These are phyloP conservation scores for Porphyrellus cyaneotinctus DNA, from an alignment of 768 basidiomycete genomes.

Conservation along the genomic window DNA sequence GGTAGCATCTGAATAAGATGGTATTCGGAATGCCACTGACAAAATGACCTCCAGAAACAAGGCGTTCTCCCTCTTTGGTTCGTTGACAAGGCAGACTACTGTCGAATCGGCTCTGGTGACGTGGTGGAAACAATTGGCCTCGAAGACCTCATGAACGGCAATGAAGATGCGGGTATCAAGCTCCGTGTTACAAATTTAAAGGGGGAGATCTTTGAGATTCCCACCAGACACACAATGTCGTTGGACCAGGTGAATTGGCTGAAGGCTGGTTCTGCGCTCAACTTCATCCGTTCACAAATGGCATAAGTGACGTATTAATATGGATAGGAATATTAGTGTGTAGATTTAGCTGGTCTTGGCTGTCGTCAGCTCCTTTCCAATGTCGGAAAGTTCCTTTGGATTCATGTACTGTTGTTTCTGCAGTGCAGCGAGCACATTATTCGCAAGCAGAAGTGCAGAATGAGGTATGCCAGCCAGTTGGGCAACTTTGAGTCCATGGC, in stretches of 20 bases:
- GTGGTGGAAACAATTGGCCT: constrained; percentile 82
- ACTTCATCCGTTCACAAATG: constrained; percentile 71
- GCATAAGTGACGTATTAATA: constrained; percentile 7
- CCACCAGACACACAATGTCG: constrained; percentile 86
- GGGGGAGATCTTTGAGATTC: constrained; percentile 63
- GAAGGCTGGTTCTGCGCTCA: constrained; percentile 82
- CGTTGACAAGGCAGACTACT: constrained; percentile 79
- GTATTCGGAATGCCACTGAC: not conserved
- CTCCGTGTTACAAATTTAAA: constrained; percentile 63
- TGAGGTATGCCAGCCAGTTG: constrained; percentile 80
- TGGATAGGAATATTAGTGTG: not conserved
- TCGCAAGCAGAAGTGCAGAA: constrained; percentile 56
- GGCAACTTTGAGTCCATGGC: constrained; percentile 89
- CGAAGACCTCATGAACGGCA: constrained; percentile 51
- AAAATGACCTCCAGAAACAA: constrained; percentile 73
- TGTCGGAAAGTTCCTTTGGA: constrained; percentile 28
- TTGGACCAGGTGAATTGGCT: constrained; percentile 90
- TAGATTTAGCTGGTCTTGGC: constrained; percentile 4
- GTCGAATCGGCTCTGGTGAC: constrained; percentile 79
- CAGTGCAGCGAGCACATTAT: constrained; percentile 45
- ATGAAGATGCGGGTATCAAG: constrained; percentile 40
- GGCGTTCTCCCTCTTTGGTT: constrained; percentile 97
- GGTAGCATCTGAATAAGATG: constrained; percentile 37
- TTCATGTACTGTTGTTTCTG: constrained; percentile 24
- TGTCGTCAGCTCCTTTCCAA: constrained; percentile 30